Evolutionary conservation across 2,329 filamentous ascomycete species (phyloP), one percentile per base, ranked within the genome.

Genomic region (Sclerotinia spermophila): DNA sequence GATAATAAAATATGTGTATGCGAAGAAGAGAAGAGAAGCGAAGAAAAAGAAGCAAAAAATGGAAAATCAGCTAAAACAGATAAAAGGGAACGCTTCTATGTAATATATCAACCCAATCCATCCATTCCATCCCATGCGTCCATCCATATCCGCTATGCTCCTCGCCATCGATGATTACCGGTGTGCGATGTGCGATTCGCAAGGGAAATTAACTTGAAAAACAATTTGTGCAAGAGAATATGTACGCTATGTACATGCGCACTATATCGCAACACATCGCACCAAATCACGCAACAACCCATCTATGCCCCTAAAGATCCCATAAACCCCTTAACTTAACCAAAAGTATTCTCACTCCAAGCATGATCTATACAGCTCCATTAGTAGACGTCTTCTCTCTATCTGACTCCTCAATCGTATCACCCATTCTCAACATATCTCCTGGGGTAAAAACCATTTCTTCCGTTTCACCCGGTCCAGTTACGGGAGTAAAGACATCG

Each of bases 401-500:
- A 65, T 69, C 67, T 1, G 44, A 44, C 59, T 69, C 59, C 33
- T 64, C 59, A 30, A 65, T 65, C 24, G 48, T 65, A 53, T 65
- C 55, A 27, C 27, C 67, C 13, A 53, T 38, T 40, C 59, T 69
- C 38, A 64, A 45, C 38, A 65, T 55, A 30, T 73, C 72, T 17
- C 48, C 65, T 1, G 73, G 72, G 21, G 73, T 73, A 42, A 74
- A 78, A 11, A 78, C 75, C 21, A 72, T 72, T 58, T 79, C 77
- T 70, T 79, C 79, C 5, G 76, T 72, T 61, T 77, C 74, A 45
- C 73, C 75, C 13, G 74, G 73, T 15, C 74, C 78, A 1, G 71
- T 75, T 27, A 88, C 81, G 0, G 87, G 86, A 38, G 81, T 84
- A 74, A 90, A 90, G 3, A 82, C 81, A 11, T 90, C 88, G 3